These are phyloP conservation scores for Digitaria exilis DNA, from an alignment of 202 grass and related monocot species.

Conservation along the genomic window DNA sequence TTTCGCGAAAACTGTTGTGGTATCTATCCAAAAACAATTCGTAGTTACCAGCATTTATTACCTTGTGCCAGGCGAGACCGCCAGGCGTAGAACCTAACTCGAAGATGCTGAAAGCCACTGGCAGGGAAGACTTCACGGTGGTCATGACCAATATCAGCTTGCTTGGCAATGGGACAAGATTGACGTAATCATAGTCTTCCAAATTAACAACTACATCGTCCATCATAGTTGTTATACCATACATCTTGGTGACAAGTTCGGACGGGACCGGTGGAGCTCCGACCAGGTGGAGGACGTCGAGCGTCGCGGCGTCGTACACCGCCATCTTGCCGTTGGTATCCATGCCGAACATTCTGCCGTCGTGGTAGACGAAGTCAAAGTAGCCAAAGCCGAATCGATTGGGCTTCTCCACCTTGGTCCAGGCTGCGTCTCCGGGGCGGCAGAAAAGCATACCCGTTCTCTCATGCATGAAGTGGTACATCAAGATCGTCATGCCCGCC, in stretches of 20 bases:
- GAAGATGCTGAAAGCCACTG: background rate
- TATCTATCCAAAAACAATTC: background rate
- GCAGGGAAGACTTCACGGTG: background rate
- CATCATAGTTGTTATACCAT: too few relatives aligned
- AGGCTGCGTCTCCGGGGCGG: background rate
- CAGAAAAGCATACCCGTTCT: background rate
- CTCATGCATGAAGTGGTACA: background rate
- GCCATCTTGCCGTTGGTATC: background rate
- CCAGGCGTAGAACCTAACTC: background rate
- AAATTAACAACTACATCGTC: too few relatives aligned
- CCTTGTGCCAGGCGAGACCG: background rate
- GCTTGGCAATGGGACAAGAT: background rate
- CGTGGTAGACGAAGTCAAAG: background rate
- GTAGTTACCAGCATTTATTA: background rate
- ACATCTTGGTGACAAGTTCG: too few relatives aligned
- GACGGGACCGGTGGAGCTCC: background rate
- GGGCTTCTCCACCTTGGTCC: background rate
- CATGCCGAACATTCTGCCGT: conserved; percentile 1
- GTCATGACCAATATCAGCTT: background rate
- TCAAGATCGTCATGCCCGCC: background rate
- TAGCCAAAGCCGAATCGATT: accelerated
- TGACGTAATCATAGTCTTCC: too few relatives aligned
- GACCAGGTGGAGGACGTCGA: background rate
- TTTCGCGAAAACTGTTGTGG: background rate
- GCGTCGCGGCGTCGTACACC: conserved; percentile 1